Percentiles rank a stretch among this genome's conserved stretches.
Evolutionary conservation across 345 rosid species (phyloP).

Genomic region (Lumnitzera racemosa): DNA sequence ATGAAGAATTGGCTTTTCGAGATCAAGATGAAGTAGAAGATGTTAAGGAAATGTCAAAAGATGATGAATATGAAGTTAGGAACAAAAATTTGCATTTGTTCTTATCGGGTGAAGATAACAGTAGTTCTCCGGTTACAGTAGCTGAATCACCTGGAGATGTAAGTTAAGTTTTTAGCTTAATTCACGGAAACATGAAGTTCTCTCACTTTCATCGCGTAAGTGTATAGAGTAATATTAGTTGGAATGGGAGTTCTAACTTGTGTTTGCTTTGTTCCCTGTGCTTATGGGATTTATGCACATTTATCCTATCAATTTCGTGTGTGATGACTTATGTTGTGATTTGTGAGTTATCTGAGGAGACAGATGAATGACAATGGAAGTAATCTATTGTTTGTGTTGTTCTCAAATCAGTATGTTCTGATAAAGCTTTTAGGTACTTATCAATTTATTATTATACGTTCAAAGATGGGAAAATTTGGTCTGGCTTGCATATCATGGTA

Average conservation of each 20-base stretch:
- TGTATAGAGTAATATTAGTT: not conserved
- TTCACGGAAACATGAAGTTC: not conserved
- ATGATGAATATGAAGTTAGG: slow-evolving; percentile 13
- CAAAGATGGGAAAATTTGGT: too few species aligned
- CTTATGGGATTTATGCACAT: too few species aligned
- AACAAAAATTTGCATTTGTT: slow-evolving; percentile 16
- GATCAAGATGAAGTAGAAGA: slow-evolving; percentile 4
- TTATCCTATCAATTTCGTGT: not conserved
- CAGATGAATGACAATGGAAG: too few species aligned
- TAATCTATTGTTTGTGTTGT: too few species aligned
- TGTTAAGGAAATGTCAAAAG: not conserved
- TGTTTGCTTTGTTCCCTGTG: too few species aligned
- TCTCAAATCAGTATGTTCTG: too few species aligned
- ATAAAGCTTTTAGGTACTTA: too few species aligned
- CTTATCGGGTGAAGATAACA: slow-evolving; percentile 33
- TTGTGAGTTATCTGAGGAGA: too few species aligned
- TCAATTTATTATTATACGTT: too few species aligned
- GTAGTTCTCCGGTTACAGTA: slow-evolving; percentile 14
- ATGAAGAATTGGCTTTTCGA: not conserved
- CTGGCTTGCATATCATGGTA: too few species aligned
- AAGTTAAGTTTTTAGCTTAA: slow-evolving; percentile 7
- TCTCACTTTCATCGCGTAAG: not conserved
- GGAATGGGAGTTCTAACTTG: too few species aligned
- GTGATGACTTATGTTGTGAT: too few species aligned
- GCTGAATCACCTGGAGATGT: slow-evolving; percentile 28